Percentiles rank a stretch among this genome's conserved stretches.
phyloP scores from a whole-genome alignment of 768 basidiomycete genomes.

The Termitomyces sp. region DNA sequence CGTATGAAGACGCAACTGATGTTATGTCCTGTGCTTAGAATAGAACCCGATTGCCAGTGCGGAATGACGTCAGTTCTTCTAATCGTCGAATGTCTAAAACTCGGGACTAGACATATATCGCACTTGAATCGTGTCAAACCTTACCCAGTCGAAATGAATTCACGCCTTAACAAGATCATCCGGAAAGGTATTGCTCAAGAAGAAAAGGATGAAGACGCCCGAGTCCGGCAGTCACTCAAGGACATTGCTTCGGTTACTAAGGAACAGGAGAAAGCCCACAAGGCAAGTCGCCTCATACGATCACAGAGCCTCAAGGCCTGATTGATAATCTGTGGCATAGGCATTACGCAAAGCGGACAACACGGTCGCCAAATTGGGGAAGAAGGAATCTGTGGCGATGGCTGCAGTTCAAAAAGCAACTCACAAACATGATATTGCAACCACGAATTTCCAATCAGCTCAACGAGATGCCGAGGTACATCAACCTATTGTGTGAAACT shows the following conservation, averaged over 20 bases:
- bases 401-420: constrained; percentile 43
- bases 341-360: constrained; percentile 15
- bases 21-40: no score
- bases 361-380: constrained; percentile 37
- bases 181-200: constrained; percentile 47
- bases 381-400: constrained; percentile 42
- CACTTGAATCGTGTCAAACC: not conserved
- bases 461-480: constrained; percentile 13
- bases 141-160: constrained; percentile 1
- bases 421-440: constrained; percentile 40
- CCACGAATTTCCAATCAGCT: constrained; percentile 24
- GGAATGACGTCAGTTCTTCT: no score
- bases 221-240: constrained; percentile 49
- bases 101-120: not conserved
- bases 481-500: not conserved
- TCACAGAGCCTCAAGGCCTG: not conserved
- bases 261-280: constrained; percentile 45
- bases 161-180: constrained; percentile 22
- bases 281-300: constrained; percentile 28
- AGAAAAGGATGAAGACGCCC: constrained; percentile 46
- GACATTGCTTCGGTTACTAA: constrained; percentile 53
- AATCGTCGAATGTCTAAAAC: constrained; percentile 7
- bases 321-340: not conserved
- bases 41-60: no score
- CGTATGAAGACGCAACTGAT: no score